Base-by-base conservation (phyloP, 1,284 basidiomycete species). In the Phellopilus nigrolimitatus region DNA sequence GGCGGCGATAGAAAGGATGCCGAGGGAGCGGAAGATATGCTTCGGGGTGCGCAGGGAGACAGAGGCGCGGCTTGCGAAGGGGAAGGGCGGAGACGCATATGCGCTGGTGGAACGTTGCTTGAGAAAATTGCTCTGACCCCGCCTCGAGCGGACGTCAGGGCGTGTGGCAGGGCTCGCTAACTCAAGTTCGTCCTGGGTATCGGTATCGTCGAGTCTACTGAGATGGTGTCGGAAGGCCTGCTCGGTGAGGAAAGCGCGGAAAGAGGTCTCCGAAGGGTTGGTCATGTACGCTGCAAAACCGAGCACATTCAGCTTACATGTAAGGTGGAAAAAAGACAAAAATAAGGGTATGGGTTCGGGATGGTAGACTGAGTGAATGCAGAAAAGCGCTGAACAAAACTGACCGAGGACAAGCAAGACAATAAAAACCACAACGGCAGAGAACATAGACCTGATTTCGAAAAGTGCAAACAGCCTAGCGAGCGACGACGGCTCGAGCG, bases 181-280 rank as follows among this genome's bases (percentile, higher is more conserved):
- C 62, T 45, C 66, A 59, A 36, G 60, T 52, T 73, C 66, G 48
- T 65, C 59, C 31, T 64, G 57, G 47, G 67, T 62, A 56, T 82
- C 79, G 56, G 71, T 72, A 62, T 88, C 84, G 61, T 93, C 87
- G 62, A 97, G 81, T 55, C 88, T 86, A 56, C 84, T 91, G 53
- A 98, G 79, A 66, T 97, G 93, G 55, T 91, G 87, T 47, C 93
- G 88, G 66, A 98, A 97, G 33, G 93, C 93, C 64, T 92, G 87
- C 65, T 97, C 93, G 28, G 94, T 97, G 61, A 98, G 85, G 71
- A 93, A 95, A 12, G 91, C 79, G 51, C 92, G 82, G 70, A 97
- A 97, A 2, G 91, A 93, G 40, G 83, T 81, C 69, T 97, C 93
- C 51, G 85, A 84, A 13, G 95, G 95, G 66, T 95, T 97, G 36